Evolutionary conservation across 192 early-diverging fungal species (phyloP), one percentile per base, ranked within the genome.

Genomic region (Podila epicladia): DNA sequence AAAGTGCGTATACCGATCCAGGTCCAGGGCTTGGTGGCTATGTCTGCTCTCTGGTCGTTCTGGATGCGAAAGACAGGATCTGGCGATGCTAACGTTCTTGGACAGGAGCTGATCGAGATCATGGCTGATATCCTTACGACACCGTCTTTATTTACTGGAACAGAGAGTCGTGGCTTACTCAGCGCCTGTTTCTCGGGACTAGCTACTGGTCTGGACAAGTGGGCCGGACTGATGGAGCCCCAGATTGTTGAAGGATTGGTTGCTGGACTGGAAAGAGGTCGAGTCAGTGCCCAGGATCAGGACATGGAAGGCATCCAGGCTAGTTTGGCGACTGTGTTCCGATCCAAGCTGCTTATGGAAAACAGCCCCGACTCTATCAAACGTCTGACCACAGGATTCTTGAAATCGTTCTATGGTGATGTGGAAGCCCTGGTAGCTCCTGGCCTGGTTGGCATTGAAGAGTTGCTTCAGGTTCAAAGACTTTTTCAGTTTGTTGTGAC

Each of bases 31-130:
- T 33, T 79, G 19, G 65, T 37, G 22, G 64, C 76, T 26, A 67
- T 79, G 37, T 32, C 70, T 0, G 64, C 70, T 3, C 61, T 79
- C 4, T 79, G 76, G 76, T 79, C 76, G 9, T 79, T 68, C 33
- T 79, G 76, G 76, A 79, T 79, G 76, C 69, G 76, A 32, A 79
- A 79, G 35, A 69, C 70, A 12, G 76, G 76, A 33, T 62, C 70
- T 0, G 76, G 55, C 37, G 69, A 72, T 67, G 76, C 71, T 1
- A 79, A 79, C 19, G 49, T 69, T 49, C 37, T 79, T 24, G 76
- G 76, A 45, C 76, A 79, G 38, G 76, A 79, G 19, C 33, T 79
- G 31, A 41, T 79, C 19, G 76, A 72, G 12, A 45, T 72, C 58
- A 79, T 79, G 70, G 65, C 61, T 15, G 60, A 79, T 22, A 64